phyloP scores from a whole-genome alignment of 192 early-diverging fungal genomes.

The Podila clonocystis region DNA sequence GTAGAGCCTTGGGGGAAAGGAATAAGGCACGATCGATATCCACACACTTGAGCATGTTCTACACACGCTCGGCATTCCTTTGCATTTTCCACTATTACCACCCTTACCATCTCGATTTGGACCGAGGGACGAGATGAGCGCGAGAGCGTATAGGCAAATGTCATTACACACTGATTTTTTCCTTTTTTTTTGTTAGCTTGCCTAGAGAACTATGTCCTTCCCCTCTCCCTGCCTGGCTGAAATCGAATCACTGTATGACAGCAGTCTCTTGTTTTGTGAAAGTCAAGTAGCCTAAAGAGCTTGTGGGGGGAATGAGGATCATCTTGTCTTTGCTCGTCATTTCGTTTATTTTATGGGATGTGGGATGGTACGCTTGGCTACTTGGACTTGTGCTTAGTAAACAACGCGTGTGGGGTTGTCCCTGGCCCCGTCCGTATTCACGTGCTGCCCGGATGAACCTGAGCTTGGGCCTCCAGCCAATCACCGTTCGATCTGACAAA shows the following conservation, averaged over 20 bases:
- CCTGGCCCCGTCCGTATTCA: no score
- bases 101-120: slow-evolving; percentile 15
- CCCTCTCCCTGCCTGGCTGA: slow-evolving; percentile 2
- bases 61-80: slow-evolving; percentile 1
- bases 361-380: no score
- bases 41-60: not conserved
- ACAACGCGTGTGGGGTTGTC: no score
- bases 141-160: not conserved
- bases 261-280: no score
- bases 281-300: no score
- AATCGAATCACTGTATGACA: not conserved
- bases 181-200: not conserved
- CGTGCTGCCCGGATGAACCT: no score
- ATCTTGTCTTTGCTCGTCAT: no score
- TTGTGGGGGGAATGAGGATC: slow-evolving; percentile 33
- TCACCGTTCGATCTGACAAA: no score
- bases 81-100: not conserved
- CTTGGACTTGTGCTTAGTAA: no score
- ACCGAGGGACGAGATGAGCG: slow-evolving; percentile 25
- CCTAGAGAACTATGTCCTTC: not conserved
- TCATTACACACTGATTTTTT: not conserved
- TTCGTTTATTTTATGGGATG: not conserved
- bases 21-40: not conserved
- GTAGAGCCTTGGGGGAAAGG: not conserved
- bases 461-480: no score